phyloP scores from a whole-genome alignment of 345 rosid genomes.

The Aquilaria malaccensis region DNA sequence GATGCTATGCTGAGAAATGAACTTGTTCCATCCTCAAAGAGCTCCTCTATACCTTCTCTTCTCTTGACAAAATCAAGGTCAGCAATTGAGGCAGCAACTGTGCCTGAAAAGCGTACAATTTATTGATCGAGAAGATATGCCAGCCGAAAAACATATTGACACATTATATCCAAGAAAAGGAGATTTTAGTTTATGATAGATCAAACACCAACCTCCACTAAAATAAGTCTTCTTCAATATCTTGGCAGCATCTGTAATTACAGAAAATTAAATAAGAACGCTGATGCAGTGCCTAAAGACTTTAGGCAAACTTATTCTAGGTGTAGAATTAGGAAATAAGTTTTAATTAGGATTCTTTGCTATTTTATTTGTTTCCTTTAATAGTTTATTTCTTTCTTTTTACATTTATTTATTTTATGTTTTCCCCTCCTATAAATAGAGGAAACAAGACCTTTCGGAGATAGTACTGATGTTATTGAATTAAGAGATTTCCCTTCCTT shows the following conservation, averaged over 20 bases:
- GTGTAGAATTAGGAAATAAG: no score
- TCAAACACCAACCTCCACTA: constrained; percentile 74
- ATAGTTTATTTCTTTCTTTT: no score
- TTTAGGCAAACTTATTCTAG: no score
- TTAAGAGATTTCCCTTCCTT: no score
- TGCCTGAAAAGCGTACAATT: constrained; percentile 43
- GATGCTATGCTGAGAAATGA: constrained; percentile 90
- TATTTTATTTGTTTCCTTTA: no score
- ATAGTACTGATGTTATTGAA: no score
- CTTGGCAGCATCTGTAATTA: constrained; percentile 71
- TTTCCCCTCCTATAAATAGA: no score
- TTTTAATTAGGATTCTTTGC: no score
- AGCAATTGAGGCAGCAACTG: constrained; percentile 90
- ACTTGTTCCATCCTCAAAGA: constrained; percentile 85
- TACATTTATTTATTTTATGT: no score
- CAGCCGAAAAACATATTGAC: neutral
- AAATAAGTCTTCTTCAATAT: constrained; percentile 79
- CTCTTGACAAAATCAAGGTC: constrained; percentile 91
- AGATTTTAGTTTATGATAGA: constrained; percentile 4
- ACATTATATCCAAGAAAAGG: no score
- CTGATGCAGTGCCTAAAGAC: no score
- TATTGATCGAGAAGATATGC: constrained; percentile 1
- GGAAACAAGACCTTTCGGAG: no score
- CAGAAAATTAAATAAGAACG: neutral
- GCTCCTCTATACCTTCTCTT: constrained; percentile 78